A percentile compares a stretch with the other conserved stretches of the same genome.
Conservation (phyloP, 2,329 filamentous ascomycete species). For the Monosporascus sp. region DNA sequence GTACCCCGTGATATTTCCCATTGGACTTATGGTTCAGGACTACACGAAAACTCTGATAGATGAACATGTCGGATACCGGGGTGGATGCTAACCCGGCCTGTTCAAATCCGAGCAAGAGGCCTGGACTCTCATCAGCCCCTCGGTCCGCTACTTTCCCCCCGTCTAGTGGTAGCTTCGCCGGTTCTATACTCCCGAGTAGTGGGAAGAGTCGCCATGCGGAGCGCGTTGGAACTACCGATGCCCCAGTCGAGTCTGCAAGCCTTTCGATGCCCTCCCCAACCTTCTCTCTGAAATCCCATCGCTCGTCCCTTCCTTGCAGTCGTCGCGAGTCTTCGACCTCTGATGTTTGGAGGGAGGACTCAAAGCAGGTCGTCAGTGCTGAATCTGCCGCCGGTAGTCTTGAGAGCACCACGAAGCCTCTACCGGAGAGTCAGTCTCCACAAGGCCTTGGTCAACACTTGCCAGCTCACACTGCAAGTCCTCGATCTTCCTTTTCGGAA, state of each 20-base stretch:
- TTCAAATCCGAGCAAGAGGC: slow-evolving; percentile 10
- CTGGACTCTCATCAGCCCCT: slow-evolving; percentile 14
- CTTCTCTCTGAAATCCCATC: slow-evolving; percentile 37
- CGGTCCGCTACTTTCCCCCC: slow-evolving; percentile 40
- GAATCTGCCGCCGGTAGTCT: slow-evolving; percentile 44
- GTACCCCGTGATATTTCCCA: too few species aligned
- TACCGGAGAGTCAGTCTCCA: slow-evolving; percentile 24
- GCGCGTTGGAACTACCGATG: slow-evolving; percentile 49
- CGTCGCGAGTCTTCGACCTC: slow-evolving; percentile 39
- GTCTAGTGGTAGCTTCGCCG: slow-evolving; percentile 22
- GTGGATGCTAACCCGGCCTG: not conserved
- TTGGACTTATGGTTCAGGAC: too few species aligned
- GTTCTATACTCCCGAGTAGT: slow-evolving; percentile 23
- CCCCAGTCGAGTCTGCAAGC: slow-evolving; percentile 54
- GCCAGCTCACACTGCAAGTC: slow-evolving; percentile 44
- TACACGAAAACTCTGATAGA: too few species aligned
- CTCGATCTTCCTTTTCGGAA: slow-evolving; percentile 42
- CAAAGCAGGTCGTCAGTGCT: slow-evolving; percentile 22
- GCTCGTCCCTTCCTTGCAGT: slow-evolving; percentile 35
- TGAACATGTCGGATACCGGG: too few species aligned
- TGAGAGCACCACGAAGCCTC: slow-evolving; percentile 42
- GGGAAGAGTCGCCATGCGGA: slow-evolving; percentile 58
- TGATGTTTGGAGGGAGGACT: slow-evolving; percentile 36
- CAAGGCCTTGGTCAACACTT: slow-evolving; percentile 29
- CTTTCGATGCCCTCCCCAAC: slow-evolving; percentile 59